These are phyloP conservation scores for Ampelocalamus luodianensis DNA, from an alignment of 176 grass and related monocot species.

Conservation along the genomic window DNA sequence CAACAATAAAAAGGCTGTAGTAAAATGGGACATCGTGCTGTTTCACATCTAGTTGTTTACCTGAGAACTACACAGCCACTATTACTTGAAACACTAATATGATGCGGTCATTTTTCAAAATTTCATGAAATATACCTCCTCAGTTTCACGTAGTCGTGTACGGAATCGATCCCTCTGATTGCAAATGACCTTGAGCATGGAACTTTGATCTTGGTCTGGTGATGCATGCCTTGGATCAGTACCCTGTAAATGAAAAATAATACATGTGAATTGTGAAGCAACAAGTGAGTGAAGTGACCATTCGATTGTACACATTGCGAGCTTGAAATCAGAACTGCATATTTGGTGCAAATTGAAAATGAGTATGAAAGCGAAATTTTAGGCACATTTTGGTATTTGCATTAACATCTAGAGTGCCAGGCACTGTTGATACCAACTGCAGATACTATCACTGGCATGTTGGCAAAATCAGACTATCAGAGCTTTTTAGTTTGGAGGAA, in stretches of 20 bases:
- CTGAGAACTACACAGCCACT: neutral
- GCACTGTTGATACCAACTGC: neutral
- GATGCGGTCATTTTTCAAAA: neutral
- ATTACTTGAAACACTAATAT: conserved; percentile 33
- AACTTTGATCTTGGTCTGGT: conserved; percentile 96
- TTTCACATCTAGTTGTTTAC: conserved; percentile 28
- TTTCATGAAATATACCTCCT: conserved; percentile 71
- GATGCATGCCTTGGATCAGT: conserved; percentile 72
- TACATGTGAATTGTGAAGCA: conserved; percentile 3
- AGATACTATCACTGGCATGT: conserved; percentile 24
- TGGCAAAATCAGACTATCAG: conserved; percentile 13
- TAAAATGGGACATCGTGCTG: neutral
- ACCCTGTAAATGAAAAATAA: conserved; percentile 65
- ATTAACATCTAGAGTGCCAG: conserved; percentile 5
- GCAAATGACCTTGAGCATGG: conserved; percentile 99
- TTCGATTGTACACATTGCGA: conserved; percentile 11
- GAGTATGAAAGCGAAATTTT: neutral
- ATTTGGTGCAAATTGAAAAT: neutral
- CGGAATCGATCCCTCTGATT: conserved; percentile 97
- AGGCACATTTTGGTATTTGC: neutral
- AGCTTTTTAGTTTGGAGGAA: neutral
- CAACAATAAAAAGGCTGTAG: neutral
- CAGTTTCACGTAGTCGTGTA: conserved; percentile 83
- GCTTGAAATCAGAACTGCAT: conserved; percentile 33
- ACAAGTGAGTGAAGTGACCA: neutral